phyloP scores from a whole-genome alignment of 1,284 basidiomycete genomes.

The Sanghuangporus weigelae region DNA sequence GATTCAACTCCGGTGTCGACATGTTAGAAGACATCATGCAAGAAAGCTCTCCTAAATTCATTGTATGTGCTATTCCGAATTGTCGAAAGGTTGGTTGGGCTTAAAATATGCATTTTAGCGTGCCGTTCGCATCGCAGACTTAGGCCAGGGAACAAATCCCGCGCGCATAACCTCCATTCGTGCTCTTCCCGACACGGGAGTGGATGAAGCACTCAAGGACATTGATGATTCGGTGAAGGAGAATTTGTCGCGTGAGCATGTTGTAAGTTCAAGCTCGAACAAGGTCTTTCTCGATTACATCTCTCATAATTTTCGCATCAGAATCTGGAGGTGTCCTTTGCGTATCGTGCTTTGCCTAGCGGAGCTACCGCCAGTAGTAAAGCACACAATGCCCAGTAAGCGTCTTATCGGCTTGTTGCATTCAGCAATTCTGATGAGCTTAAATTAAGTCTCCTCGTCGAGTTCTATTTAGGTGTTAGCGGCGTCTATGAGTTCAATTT shows the following conservation, averaged over 20 bases:
- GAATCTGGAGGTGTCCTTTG: slow-evolving; percentile 75
- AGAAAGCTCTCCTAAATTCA: slow-evolving; percentile 32
- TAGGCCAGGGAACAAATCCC: slow-evolving; percentile 32
- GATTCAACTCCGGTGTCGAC: slow-evolving; percentile 31
- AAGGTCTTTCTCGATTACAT: no score
- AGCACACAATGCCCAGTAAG: slow-evolving; percentile 55
- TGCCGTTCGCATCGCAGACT: slow-evolving; percentile 32
- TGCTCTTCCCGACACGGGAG: slow-evolving; percentile 28
- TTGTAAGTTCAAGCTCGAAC: slow-evolving; percentile 10
- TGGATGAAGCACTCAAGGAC: slow-evolving; percentile 17
- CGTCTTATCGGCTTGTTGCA: not conserved
- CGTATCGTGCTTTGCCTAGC: slow-evolving; percentile 64
- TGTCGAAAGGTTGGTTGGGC: not conserved
- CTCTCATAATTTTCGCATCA: slow-evolving; percentile 16
- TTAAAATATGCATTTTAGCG: slow-evolving; percentile 22
- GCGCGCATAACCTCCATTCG: slow-evolving; percentile 34
- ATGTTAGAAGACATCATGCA: slow-evolving; percentile 41
- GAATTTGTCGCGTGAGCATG: slow-evolving; percentile 19
- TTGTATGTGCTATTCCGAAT: slow-evolving; percentile 23
- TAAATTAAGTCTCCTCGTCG: slow-evolving; percentile 46
- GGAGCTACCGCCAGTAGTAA: slow-evolving; percentile 34
- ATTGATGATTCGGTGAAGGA: slow-evolving; percentile 5
- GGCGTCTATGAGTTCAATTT: slow-evolving; percentile 42
- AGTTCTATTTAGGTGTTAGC: slow-evolving; percentile 60
- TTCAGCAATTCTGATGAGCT: not conserved